phyloP scores from a whole-genome alignment of 371 early-diverging fungal species.

The Mucor piriformis region DNA sequence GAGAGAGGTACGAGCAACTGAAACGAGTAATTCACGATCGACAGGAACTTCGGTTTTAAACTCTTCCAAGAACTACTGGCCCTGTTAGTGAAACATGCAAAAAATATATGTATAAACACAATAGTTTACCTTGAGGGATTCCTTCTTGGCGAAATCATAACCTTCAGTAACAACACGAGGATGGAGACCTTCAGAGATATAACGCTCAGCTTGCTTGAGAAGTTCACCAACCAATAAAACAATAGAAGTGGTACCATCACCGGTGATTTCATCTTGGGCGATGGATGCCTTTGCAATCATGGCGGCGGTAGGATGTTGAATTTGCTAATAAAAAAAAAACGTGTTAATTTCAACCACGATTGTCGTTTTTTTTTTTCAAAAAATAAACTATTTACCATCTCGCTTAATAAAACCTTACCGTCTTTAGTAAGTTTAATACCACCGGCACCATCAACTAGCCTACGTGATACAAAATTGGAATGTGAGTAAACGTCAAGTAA shows the following conservation, averaged over 20 bases:
- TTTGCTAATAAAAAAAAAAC: slow-evolving; percentile 76
- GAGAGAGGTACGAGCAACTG: slow-evolving; percentile 93
- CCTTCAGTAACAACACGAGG: slow-evolving; percentile 97
- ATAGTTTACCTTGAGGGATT: slow-evolving; percentile 83
- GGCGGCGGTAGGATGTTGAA: slow-evolving; percentile 99
- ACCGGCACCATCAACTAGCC: slow-evolving; percentile 96
- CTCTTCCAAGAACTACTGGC: slow-evolving; percentile 90
- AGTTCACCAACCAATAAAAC: slow-evolving; percentile 97
- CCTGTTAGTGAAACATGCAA: no score
- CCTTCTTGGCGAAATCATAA: slow-evolving; percentile 95
- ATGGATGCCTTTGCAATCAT: slow-evolving; percentile 99
- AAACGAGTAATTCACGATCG: slow-evolving; percentile 91
- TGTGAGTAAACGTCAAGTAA: slow-evolving; percentile 5
- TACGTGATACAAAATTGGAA: slow-evolving; percentile 24
- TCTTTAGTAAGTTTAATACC: slow-evolving; percentile 96
- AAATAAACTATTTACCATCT: slow-evolving; percentile 81
- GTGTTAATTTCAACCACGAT: slow-evolving; percentile 9
- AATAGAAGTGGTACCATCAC: slow-evolving; percentile 99
- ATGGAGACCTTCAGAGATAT: slow-evolving; percentile 96
- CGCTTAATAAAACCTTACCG: slow-evolving; percentile 94
- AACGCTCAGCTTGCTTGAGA: slow-evolving; percentile 95
- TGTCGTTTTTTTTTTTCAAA: neutral
- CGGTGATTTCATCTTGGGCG: slow-evolving; percentile 98
- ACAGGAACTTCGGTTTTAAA: slow-evolving; percentile 77
- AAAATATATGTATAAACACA: no score